These are phyloP conservation scores for Verticillium isaacii DNA, from an alignment of 2,329 filamentous ascomycete species.

Conservation along the genomic window DNA sequence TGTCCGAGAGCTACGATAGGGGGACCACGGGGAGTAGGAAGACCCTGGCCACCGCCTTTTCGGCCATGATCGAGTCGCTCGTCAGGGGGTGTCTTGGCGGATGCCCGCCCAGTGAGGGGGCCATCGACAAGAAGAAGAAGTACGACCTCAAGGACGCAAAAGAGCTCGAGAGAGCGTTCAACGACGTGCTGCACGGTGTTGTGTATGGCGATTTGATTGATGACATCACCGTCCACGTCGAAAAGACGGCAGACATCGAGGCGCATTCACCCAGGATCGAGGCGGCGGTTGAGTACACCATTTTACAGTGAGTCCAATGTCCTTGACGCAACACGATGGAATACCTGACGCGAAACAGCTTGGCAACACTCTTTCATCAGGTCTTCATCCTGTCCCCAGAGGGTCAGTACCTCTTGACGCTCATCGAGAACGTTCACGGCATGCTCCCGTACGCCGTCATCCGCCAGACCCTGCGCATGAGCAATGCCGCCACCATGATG, in stretches of 20 bases:
- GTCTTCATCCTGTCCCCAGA: conserved; percentile 69
- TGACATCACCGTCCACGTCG: conserved; percentile 56
- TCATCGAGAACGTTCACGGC: conserved; percentile 65
- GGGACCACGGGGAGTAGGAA: conserved; percentile 69
- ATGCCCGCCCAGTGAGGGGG: conserved; percentile 26
- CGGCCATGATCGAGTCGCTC: conserved; percentile 64
- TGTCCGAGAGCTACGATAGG: conserved; percentile 81
- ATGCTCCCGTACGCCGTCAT: conserved; percentile 69
- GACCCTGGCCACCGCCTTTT: conserved; percentile 67
- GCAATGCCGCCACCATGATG: conserved; percentile 80
- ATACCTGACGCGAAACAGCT: conserved; percentile 33
- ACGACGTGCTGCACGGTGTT: conserved; percentile 59
- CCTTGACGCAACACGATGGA: not conserved
- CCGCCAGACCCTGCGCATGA: conserved; percentile 67
- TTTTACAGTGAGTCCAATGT: conserved; percentile 57
- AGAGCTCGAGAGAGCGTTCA: conserved; percentile 60
- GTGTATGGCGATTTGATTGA: conserved; percentile 67
- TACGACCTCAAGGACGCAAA: conserved; percentile 57
- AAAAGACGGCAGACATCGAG: conserved; percentile 57
- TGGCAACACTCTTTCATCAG: conserved; percentile 71
- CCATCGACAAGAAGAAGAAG: conserved; percentile 17
- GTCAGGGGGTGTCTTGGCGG: conserved; percentile 63
- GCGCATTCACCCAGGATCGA: conserved; percentile 57
- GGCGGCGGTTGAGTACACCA: conserved; percentile 59
- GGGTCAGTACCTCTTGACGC: conserved; percentile 67